Conservation (phyloP, 352 stramenopile genomes). For the Globisporangium alternatum region DNA sequence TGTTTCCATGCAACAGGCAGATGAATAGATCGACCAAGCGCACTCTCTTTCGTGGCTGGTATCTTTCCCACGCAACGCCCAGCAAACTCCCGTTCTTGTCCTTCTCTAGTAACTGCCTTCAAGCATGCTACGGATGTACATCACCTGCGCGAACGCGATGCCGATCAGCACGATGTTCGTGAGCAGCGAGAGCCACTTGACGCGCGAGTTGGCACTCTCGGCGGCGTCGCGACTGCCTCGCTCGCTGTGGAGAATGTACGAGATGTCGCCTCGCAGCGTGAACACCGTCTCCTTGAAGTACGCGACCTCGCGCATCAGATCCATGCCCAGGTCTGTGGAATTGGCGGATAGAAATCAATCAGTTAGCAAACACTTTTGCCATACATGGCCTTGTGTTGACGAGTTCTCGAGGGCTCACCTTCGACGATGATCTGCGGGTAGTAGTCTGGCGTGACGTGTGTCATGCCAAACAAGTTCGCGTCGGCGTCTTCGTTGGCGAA, state of each 20-base stretch:
- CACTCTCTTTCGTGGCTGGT: slow-evolving; percentile 1
- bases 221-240: slow-evolving; percentile 70
- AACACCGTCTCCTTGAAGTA: slow-evolving; percentile 82
- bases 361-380: neutral
- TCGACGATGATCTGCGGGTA: slow-evolving; percentile 80
- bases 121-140: slow-evolving; percentile 84
- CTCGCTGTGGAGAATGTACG: slow-evolving; percentile 78
- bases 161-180: slow-evolving; percentile 75
- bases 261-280: slow-evolving; percentile 71
- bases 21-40: neutral
- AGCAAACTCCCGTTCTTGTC: neutral
- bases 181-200: slow-evolving; percentile 82
- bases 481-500: slow-evolving; percentile 47
- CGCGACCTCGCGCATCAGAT: slow-evolving; percentile 79
- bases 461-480: slow-evolving; percentile 54
- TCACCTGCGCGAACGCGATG: slow-evolving; percentile 75
- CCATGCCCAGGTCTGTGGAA: slow-evolving; percentile 55
- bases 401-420: slow-evolving; percentile 23
- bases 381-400: neutral
- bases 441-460: slow-evolving; percentile 58
- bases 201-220: slow-evolving; percentile 72
- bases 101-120: slow-evolving; percentile 61
- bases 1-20: neutral
- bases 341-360: neutral
- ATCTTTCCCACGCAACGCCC: neutral